phyloP scores from a whole-genome alignment of 2,329 filamentous ascomycete genomes.

The Pseudopithomyces maydicus region DNA sequence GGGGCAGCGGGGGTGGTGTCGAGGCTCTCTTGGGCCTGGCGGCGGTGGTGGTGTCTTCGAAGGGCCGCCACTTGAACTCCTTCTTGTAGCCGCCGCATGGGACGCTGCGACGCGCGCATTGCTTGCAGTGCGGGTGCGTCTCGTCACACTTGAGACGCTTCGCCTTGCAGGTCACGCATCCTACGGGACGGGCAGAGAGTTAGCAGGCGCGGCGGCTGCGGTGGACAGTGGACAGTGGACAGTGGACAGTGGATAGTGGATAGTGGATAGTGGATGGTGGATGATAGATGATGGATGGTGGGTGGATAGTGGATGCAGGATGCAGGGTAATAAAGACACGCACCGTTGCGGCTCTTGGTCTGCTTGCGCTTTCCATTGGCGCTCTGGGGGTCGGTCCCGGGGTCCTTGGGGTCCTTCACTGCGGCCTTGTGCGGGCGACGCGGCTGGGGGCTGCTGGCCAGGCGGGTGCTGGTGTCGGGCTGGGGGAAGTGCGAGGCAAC shows the following conservation, averaged over 20 bases:
- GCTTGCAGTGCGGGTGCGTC: conserved; percentile 69
- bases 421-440: conserved; percentile 22
- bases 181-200: conserved; percentile 45
- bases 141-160: conserved; percentile 78
- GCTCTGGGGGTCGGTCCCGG: conserved; percentile 26
- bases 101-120: conserved; percentile 69
- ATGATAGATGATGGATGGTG: too few species aligned
- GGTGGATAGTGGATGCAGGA: too few species aligned
- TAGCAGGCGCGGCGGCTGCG: conserved; percentile 6
- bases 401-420: conserved; percentile 28
- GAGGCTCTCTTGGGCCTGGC: conserved; percentile 52
- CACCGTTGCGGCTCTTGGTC: conserved; percentile 78
- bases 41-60: conserved; percentile 63
- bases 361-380: conserved; percentile 67
- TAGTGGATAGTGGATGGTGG: too few species aligned
- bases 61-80: conserved; percentile 76
- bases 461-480: conserved; percentile 13
- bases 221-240: too few species aligned
- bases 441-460: conserved; percentile 24
- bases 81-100: conserved; percentile 74
- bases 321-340: conserved; percentile 26
- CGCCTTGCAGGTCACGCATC: conserved; percentile 74
- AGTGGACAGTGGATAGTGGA: too few species aligned
- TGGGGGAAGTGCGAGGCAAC: conserved; percentile 51
- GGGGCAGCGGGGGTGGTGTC: neutral